Evolutionary conservation across 2,329 filamentous ascomycete genomes (phyloP), one percentile per base, ranked within the genome.

Genomic region (Scopulariopsis brevicaulis): DNA sequence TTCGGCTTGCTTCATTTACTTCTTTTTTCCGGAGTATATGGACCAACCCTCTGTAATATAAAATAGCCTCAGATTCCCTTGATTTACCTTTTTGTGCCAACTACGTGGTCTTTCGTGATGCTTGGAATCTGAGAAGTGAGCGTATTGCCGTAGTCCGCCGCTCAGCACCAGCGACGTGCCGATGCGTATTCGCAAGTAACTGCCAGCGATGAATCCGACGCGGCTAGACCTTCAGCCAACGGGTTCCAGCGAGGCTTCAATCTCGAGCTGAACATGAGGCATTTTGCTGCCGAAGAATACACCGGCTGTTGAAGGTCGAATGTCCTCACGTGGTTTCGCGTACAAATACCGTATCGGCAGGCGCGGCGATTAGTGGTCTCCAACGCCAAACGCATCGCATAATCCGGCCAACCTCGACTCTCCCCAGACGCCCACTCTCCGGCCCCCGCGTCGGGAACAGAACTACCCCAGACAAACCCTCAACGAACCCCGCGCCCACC

Each of bases 1-100:
- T 53, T 58, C 56, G 56, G 51, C 56, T 58, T 51, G 56, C 43
- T 53, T 54, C 51, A 51, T 58, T 53, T 58, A 46, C 56, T 58
- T 53, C 55, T 57, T 35, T 50, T 37, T 54, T 25, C 56, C 52
- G 56, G 56, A 58, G 56, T 58, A 58, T 54, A 58, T 58, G 56
- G 56, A 54, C 56, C 56, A 58, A 54, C 56, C 56, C 56, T 54
- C 32, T 58, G 56, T 58, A 58, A 58, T 58, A 58, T 54, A 53
- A 58, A 50, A 48, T 54, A 40, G 53, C 56, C 32, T 51, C 56
- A 37, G 50, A 58, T 58, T 52, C 56, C 48, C 56, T 54, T 58
- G 28, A 58, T 25, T 58, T 37, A 50, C 46, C 46, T 11, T 48
- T 5, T n/a, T 50, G 5, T 50, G 8, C 46, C n/a, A 24, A 22